Evolutionary conservation across 441 rosid species (phyloP), one percentile per base, ranked within the genome.

Genomic region (Adansonia gregorii): DNA sequence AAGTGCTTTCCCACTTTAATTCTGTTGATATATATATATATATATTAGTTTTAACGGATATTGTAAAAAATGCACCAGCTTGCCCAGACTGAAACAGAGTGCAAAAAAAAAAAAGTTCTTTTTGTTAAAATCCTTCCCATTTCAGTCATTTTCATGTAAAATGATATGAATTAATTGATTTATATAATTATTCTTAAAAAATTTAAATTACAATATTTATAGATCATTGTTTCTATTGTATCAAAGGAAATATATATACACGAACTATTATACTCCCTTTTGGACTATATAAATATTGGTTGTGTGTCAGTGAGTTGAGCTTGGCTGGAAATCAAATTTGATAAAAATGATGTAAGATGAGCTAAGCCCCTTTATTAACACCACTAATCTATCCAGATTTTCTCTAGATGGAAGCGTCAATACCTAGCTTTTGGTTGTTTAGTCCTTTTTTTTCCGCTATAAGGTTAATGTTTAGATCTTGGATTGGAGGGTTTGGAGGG

Each of bases 1-100:
- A 68, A 88, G 93, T 90, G 94, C 88, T 66, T 4, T 39, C 78
- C 83, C 85, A 81, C 90, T 83, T 73, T 20, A 71, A 46, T 69
- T 43, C 61, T 68, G 39, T 46, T 68, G 56, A 68, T 22, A 12
- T 68, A 20, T 12, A 19, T 61, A 5, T 58, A 58, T 17, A 58
- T 58, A 49, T 72, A 60, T 77, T 20, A 24, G 12, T 3, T 78
- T 63, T 83, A 63, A 54, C 71, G 78, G 85, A 84, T 72, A 83
- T 61, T 76, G 74, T 85, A 83, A 78, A 80, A 79, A 81, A 85
- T 76, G 14, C 54, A 45, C 64, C 73, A 60, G 19, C 67, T 77
- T 73, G 24, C 58, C 73, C 51, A 6, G 70, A 2, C 49, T 8
- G 49, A n/a, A n/a, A 8, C 45, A 20, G 6, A 39, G 41, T 31